Evolutionary conservation across 129 eudicot genomes (phyloP), one percentile per base, ranked within the genome.

Genomic region (Scalesia atractyloides): DNA sequence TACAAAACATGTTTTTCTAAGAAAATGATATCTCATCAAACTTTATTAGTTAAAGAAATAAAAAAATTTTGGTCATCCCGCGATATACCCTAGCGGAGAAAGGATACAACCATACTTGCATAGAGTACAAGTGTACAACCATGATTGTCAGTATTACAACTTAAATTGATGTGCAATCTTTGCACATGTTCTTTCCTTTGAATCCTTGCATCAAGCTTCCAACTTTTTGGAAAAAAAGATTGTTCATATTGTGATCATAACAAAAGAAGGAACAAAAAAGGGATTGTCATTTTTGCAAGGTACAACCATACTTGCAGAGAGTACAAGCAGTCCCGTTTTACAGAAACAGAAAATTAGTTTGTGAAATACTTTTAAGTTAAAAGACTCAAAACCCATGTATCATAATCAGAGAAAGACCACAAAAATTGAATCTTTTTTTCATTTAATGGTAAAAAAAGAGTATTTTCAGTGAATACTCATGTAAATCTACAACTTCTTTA

Each of bases 391-490:
- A 65, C 66, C 66, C 66, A 75, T 24, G 67, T 41, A 75, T 60
- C 46, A 59, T 10, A 60, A 77, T 37, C 57, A 60, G 36, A 62
- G 19, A 78, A 64, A 62, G 49, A 78, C 54, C 72, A 63, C 18
- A 78, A 60, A 67, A 77, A 37, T 0, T 52, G 12, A 11, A 7
- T 22, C 8, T 15, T 78, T 51, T 72, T 61, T 70, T 68, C 59
- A 62, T 77, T 60, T 56, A 57, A 56, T 56, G 74, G 75, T 68
- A 76, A 48, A 48, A 77, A 62, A 16, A 41, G 71, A 63, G 58
- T 64, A 70, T 53, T 11, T 49, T 76, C 68, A 58, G 18, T 57
- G 68, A 47, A 17, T 68, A 16, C 50, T 36, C 14, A 48, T 66
- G 58, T 34, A 47, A 61, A 61, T 69, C 47, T 52, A 78, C 82